Percentiles rank a stretch among this genome's conserved stretches.
Conservation (phyloP, 2,329 filamentous ascomycete genomes). For the Alternaria metachromatica region DNA sequence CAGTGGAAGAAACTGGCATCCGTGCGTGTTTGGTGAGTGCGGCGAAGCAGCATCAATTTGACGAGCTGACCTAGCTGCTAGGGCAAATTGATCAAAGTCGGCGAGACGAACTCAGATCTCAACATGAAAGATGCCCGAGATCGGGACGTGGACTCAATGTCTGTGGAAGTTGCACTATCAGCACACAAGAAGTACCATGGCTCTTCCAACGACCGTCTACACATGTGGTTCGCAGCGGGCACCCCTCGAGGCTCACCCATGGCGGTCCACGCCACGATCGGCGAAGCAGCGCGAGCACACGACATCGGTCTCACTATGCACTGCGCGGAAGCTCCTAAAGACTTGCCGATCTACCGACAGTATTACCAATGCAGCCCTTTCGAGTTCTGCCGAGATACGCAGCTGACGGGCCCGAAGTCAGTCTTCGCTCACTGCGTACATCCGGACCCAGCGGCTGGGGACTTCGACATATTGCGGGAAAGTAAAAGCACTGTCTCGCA, state of each 20-base stretch:
- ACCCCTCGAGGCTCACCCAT: constrained; percentile 56
- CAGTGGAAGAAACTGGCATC: constrained; percentile 44
- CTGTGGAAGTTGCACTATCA: constrained; percentile 39
- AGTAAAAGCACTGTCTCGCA: constrained; percentile 37
- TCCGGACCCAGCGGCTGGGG: constrained; percentile 49
- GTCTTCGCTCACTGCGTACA: constrained; percentile 49
- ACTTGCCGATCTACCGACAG: constrained; percentile 47
- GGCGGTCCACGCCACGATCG: constrained; percentile 51
- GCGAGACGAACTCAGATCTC: constrained; percentile 43
- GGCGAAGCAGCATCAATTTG: fast-evolving
- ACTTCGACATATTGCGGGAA: constrained; percentile 49
- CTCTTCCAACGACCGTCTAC: constrained; percentile 51
- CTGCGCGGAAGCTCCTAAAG: constrained; percentile 53
- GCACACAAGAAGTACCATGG: constrained; percentile 42
- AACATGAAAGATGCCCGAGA: constrained; percentile 48
- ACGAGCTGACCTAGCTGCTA: constrained; percentile 10
- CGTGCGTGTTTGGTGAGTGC: constrained; percentile 33
- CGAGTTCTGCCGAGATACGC: constrained; percentile 35
- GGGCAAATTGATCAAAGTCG: constrained; percentile 49
- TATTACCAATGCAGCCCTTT: constrained; percentile 51
- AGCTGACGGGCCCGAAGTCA: constrained; percentile 47
- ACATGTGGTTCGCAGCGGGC: constrained; percentile 57
- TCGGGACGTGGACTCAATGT: constrained; percentile 47
- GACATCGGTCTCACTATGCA: constrained; percentile 57
- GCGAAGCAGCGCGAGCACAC: constrained; percentile 48